phyloP scores from a whole-genome alignment of 495 filamentous ascomycete species.

The Aspergillus panamensis region DNA sequence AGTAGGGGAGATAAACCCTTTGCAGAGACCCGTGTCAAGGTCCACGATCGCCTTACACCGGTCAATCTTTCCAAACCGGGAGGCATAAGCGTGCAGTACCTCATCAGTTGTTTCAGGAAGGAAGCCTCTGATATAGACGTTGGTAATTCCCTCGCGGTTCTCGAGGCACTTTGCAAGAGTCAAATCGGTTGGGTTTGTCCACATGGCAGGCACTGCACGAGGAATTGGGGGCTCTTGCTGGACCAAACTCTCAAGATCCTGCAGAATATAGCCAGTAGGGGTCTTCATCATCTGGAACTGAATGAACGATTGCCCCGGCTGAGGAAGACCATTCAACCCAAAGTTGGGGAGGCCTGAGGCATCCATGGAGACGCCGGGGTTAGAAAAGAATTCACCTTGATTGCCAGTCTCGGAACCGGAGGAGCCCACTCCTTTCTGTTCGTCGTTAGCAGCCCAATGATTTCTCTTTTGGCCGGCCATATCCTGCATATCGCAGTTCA shows the following conservation, averaged over 20 bases:
- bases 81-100: conserved; percentile 74
- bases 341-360: conserved; percentile 24
- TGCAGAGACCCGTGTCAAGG: conserved; percentile 82
- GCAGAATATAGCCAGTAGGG: conserved; percentile 52
- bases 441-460: conserved; percentile 22
- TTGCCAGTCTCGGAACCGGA: conserved; percentile 20
- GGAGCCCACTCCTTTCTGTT: conserved; percentile 22
- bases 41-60: conserved; percentile 98
- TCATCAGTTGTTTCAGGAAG: conserved; percentile 93
- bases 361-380: conserved; percentile 20
- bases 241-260: conserved; percentile 67
- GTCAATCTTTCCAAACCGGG: conserved; percentile 84
- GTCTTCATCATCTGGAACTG: conserved; percentile 45
- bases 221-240: conserved; percentile 78
- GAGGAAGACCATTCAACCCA: conserved; percentile 24
- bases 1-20: conserved; percentile 65
- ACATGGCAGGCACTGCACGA: conserved; percentile 81
- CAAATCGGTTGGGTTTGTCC: conserved; percentile 66
- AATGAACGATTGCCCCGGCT: conserved; percentile 26
- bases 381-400: conserved; percentile 27
- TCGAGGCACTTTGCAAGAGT: conserved; percentile 87
- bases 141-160: conserved; percentile 82
- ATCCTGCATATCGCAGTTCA: conserved; percentile 25
- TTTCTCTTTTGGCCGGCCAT: conserved; percentile 6
- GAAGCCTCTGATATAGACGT: conserved; percentile 96